Base-by-base conservation (phyloP, 2,329 filamentous ascomycete genomes). In the Trichophyton simii region DNA sequence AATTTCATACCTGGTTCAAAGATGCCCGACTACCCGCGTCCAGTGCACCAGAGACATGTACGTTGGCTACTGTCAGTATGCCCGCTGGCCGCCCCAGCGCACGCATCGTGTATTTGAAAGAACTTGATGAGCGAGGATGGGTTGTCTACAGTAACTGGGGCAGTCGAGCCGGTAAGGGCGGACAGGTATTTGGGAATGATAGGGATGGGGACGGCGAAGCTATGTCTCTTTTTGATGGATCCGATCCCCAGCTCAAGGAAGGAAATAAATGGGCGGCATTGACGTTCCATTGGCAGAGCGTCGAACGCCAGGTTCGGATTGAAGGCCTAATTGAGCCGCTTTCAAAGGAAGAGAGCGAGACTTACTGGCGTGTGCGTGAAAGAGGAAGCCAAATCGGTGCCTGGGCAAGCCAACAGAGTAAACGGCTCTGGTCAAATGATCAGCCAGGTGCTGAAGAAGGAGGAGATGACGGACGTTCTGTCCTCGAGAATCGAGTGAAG, bases 61-160 rank as follows among this genome's bases (percentile, higher is more conserved):
- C 87, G 1, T 80, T 99, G 1, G 87, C 91, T 2, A 99, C 94
- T 0, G 91, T 91, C 0, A 79, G 81, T 25, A 81, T 97, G 3
- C 92, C 92, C 1, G 88, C 85, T 0, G 94, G 94, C 63, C 86
- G 88, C 55, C 88, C 97, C 20, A 90, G 85, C 55, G 86, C 89
- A 2, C 89, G 94, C 63, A 82, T 90, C 67, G 90, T 99, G 42
- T 99, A 97, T 76, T 82, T 99, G 66, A 99, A 99, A 76, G 94
- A 97, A 78, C 84, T 97, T 25, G 91, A 97, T 73, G 75, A 79
- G 60, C 68, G 74, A 3, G 91, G 91, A 15, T 99, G 95, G 75
- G 90, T 97, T 50, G 80, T 99, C 57, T 99, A 97, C 80, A 88
- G 84, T 70, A 99, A 99, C 75, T 92, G 91, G 78, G 91, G 84